Evolutionary conservation across 306 rosid genomes (phyloP).

Genomic region (Crotalaria pallida): DNA sequence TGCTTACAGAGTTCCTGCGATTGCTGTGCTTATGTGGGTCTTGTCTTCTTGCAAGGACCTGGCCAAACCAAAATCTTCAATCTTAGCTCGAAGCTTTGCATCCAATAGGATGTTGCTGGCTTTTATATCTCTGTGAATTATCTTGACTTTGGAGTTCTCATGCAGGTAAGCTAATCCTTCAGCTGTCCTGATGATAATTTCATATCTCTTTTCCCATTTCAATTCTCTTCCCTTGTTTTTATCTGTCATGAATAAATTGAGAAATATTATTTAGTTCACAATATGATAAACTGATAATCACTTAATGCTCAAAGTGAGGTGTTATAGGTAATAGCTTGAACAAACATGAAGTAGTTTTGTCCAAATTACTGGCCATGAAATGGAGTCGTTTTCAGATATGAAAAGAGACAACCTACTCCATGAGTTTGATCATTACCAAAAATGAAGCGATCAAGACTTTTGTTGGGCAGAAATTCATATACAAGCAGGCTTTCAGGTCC

Average conservation of each 20-base stretch:
- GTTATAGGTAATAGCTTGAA: background rate
- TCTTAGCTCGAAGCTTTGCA: slow-evolving; percentile 66
- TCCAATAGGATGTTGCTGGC: slow-evolving; percentile 89
- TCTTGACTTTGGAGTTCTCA: slow-evolving; percentile 65
- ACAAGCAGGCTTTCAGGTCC: slow-evolving; percentile 96
- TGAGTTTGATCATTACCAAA: slow-evolving; percentile 47
- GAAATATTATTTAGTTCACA: background rate
- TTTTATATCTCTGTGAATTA: too few species aligned
- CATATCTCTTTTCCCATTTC: slow-evolving; percentile 77
- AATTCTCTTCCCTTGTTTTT: slow-evolving; percentile 50
- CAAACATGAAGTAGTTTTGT: background rate
- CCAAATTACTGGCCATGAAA: background rate
- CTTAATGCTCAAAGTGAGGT: background rate
- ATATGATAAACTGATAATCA: background rate
- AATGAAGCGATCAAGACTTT: slow-evolving; percentile 75
- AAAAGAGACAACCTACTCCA: background rate
- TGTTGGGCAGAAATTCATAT: slow-evolving; percentile 73
- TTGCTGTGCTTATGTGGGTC: slow-evolving; percentile 92
- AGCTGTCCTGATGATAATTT: slow-evolving; percentile 60
- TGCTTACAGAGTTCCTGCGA: slow-evolving; percentile 89
- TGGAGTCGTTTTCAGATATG: background rate
- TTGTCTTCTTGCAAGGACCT: slow-evolving; percentile 79
- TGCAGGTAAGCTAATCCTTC: slow-evolving; percentile 87
- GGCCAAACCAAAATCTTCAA: slow-evolving; percentile 97
- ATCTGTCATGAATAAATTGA: slow-evolving; percentile 38